Percentiles rank a stretch among this genome's conserved stretches.
Evolutionary conservation across 2,329 filamentous ascomycete genomes (phyloP).

Genomic region (Cladorrhinum sp.): DNA sequence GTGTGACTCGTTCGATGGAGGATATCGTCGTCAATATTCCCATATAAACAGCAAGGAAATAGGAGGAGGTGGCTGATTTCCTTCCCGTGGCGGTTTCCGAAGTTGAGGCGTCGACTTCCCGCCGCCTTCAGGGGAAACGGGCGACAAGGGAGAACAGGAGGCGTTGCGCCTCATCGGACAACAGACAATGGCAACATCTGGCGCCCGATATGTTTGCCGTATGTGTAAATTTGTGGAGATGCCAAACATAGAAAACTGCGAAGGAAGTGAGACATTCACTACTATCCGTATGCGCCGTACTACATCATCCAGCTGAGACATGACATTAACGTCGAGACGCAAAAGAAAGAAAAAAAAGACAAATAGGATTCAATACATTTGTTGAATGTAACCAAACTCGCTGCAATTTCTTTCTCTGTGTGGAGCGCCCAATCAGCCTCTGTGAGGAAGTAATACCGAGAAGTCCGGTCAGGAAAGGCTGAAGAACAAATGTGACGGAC

Average conservation of each 20-base stretch:
- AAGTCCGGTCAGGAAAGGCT: background rate
- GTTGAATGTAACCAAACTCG: too few relatives aligned
- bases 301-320: too few relatives aligned
- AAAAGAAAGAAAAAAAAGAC: too few relatives aligned
- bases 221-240: background rate
- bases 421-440: background rate
- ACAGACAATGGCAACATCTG: background rate
- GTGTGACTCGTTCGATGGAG: background rate
- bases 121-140: background rate
- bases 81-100: background rate
- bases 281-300: too few relatives aligned
- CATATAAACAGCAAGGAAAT: background rate
- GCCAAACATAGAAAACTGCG: background rate
- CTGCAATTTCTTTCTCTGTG: background rate
- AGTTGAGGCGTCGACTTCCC: background rate
- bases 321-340: too few relatives aligned
- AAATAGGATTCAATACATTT: too few relatives aligned
- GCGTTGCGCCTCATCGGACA: background rate
- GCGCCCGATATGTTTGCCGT: too few relatives aligned
- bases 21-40: background rate
- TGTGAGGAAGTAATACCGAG: background rate
- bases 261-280: background rate
- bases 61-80: background rate
- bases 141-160: background rate
- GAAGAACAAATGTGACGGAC: too few relatives aligned